These are phyloP conservation scores for Botrytis squamosa DNA, from an alignment of 2,329 filamentous ascomycete genomes.

Conservation along the genomic window DNA sequence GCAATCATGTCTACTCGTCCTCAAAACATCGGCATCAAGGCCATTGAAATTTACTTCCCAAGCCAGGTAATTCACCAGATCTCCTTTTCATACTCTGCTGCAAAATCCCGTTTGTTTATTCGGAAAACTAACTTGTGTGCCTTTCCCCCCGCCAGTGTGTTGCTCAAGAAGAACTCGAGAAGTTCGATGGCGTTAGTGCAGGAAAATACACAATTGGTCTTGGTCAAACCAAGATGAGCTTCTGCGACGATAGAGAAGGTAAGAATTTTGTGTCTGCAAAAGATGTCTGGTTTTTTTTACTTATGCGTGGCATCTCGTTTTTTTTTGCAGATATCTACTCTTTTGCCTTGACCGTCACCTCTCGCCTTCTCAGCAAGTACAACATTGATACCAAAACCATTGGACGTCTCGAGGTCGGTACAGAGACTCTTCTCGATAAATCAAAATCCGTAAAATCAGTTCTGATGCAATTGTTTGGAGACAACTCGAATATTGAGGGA, in stretches of 20 bases:
- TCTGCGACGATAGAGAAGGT: conserved; percentile 89
- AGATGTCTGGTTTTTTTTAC: conserved; percentile 19
- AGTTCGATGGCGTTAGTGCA: conserved; percentile 77
- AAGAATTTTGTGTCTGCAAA: conserved; percentile 22
- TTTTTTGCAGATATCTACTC: conserved; percentile 90
- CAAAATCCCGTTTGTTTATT: not conserved
- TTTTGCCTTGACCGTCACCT: conserved; percentile 73
- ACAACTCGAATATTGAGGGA: conserved; percentile 82
- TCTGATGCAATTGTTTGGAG: conserved; percentile 81
- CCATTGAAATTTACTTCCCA: conserved; percentile 87
- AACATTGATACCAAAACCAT: conserved; percentile 75
- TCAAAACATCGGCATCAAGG: conserved; percentile 88
- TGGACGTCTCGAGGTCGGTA: conserved; percentile 80
- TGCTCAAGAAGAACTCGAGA: conserved; percentile 78
- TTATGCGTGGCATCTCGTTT: conserved; percentile 10
- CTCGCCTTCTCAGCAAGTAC: conserved; percentile 79
- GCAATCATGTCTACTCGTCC: conserved; percentile 69
- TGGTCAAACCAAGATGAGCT: conserved; percentile 88
- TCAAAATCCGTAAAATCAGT: conserved; percentile 89
- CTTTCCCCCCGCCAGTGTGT: conserved; percentile 60
- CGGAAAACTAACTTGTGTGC: conserved; percentile 16
- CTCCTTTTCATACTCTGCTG: not conserved
- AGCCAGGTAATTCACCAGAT: conserved; percentile 63
- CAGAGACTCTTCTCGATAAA: conserved; percentile 84
- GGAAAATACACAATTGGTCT: conserved; percentile 92